Percentiles rank a stretch among this genome's conserved stretches.
phyloP scores from a whole-genome alignment of 257 asterid species.

The Mentha longifolia region DNA sequence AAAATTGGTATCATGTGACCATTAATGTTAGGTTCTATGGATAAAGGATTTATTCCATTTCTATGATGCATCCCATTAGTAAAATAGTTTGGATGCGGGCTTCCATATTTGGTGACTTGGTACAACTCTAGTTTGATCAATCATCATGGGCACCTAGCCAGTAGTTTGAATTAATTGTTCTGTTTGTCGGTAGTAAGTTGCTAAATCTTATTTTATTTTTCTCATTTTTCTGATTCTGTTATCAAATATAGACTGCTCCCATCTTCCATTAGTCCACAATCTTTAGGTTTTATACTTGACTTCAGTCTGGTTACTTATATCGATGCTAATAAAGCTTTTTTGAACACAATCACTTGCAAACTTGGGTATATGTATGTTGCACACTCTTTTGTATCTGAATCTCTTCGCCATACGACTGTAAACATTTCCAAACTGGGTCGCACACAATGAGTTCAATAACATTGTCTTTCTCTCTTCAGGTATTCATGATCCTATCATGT shows the following conservation, averaged over 20 bases:
- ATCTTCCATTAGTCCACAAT: background rate
- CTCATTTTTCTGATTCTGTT: background rate
- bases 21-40: background rate
- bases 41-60: background rate
- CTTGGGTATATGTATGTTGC: background rate
- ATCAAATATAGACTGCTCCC: background rate
- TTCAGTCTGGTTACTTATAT: constrained; percentile 19
- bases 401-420: background rate
- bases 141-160: background rate
- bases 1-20: background rate
- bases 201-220: background rate
- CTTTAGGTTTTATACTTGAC: background rate
- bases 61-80: background rate
- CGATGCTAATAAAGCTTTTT: background rate
- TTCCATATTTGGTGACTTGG: background rate
- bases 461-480: constrained; percentile 49
- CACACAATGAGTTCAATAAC: background rate
- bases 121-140: background rate
- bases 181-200: background rate
- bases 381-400: background rate
- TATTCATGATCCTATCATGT: constrained; percentile 74
- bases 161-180: background rate
- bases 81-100: background rate
- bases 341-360: background rate
- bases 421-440: background rate